A percentile compares a stretch with the other conserved stretches of the same genome.
These are phyloP conservation scores for Pseudocercospora macadamiae DNA, from an alignment of 2,329 filamentous ascomycete genomes.

Conservation along the genomic window DNA sequence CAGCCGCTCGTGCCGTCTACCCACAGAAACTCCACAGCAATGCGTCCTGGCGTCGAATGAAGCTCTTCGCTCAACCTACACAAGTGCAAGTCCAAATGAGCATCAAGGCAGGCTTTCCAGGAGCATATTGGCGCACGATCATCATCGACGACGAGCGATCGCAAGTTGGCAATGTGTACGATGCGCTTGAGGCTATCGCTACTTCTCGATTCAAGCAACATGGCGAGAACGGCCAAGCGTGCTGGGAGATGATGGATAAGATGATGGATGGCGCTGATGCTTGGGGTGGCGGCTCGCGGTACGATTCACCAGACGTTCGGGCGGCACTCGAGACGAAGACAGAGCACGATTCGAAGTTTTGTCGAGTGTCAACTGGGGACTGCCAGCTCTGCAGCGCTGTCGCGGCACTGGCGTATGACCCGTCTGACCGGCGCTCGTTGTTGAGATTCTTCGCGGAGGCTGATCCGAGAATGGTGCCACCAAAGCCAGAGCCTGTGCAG, in stretches of 20 bases:
- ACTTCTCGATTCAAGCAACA: neutral
- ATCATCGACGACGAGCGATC: neutral
- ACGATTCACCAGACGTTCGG: too few relatives aligned
- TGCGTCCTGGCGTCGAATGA: conserved; percentile 10
- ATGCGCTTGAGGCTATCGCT: neutral
- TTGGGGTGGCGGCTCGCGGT: neutral
- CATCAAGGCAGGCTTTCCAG: neutral
- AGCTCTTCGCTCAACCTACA: neutral
- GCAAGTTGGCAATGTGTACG: neutral
- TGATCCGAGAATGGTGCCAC: neutral
- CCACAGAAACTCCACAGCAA: neutral
- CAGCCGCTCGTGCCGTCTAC: neutral
- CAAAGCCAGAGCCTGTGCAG: neutral
- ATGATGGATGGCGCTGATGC: neutral
- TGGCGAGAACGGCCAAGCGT: neutral
- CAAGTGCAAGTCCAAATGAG: neutral
- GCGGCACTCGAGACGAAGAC: neutral
- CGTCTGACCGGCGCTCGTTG: neutral
- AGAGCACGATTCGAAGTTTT: neutral
- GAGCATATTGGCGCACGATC: neutral
- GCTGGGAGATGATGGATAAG: neutral
- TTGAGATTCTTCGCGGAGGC: neutral
- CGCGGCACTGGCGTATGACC: neutral
- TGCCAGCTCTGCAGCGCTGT: neutral
- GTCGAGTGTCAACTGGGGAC: neutral